phyloP scores from a whole-genome alignment of 805 yeast species.

The Alloascoidea africana region DNA sequence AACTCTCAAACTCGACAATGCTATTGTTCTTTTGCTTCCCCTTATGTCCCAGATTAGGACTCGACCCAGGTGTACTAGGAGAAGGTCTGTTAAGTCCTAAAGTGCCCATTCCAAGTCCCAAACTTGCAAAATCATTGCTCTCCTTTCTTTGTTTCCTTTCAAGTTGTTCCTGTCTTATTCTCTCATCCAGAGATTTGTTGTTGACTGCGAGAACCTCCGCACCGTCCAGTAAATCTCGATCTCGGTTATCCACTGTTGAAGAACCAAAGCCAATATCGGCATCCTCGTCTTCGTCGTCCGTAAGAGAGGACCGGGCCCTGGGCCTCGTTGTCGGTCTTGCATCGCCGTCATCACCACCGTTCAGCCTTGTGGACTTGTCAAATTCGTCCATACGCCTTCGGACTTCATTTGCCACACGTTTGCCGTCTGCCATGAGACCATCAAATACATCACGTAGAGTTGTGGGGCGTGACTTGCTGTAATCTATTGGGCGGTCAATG shows the following conservation, averaged over 20 bases:
- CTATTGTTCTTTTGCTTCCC: conserved; percentile 3
- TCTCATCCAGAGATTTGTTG: conserved; percentile 14
- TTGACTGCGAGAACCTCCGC: conserved; percentile 29
- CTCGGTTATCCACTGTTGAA: conserved; percentile 25
- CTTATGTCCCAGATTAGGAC: conserved; percentile 5
- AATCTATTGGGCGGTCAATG: conserved; percentile 16
- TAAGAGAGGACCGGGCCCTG: conserved; percentile 4
- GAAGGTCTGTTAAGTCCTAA: too few relatives aligned
- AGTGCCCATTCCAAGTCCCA: conserved; percentile 1
- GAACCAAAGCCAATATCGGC: conserved; percentile 32
- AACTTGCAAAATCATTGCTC: neutral
- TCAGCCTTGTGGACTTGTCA: conserved; percentile 17
- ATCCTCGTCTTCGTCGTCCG: conserved; percentile 23
- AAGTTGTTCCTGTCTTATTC: conserved; percentile 1
- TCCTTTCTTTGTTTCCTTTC: neutral
- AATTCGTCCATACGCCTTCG: conserved; percentile 65
- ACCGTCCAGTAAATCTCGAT: conserved; percentile 30
- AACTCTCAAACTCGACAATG: too few relatives aligned
- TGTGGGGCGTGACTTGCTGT: conserved; percentile 14
- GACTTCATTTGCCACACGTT: conserved; percentile 81
- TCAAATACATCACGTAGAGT: conserved; percentile 74
- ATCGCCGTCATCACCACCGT: conserved; percentile 12
- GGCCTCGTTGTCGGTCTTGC: conserved; percentile 8
- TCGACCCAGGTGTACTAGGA: too few relatives aligned
- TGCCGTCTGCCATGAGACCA: conserved; percentile 82